Evolutionary conservation across 495 filamentous ascomycete species (phyloP).

Genomic region (Ascobolus immersus): DNA sequence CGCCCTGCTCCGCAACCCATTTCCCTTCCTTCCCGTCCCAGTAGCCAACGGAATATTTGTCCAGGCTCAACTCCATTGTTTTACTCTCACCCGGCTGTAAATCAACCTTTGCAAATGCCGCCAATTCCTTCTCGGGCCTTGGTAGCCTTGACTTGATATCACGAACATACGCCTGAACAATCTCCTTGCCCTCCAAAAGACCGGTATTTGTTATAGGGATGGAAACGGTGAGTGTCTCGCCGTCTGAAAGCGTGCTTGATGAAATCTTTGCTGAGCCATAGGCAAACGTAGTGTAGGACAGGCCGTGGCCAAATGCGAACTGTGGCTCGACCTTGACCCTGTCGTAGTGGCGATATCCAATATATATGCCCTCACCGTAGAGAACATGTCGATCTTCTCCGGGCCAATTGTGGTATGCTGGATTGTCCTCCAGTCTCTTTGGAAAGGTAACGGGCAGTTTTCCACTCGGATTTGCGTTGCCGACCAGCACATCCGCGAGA

Average conservation of each 20-base stretch:
- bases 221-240: slow-evolving; percentile 23
- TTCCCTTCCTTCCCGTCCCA: slow-evolving; percentile 42
- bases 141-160: slow-evolving; percentile 29
- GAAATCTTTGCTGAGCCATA: slow-evolving; percentile 38
- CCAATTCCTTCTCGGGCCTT: slow-evolving; percentile 50
- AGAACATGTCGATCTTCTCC: slow-evolving; percentile 51
- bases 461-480: slow-evolving; percentile 29
- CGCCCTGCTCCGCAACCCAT: slow-evolving; percentile 60
- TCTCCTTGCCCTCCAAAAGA: slow-evolving; percentile 38
- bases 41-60: slow-evolving; percentile 58
- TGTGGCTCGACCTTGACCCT: slow-evolving; percentile 34
- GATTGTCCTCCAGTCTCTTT: slow-evolving; percentile 48
- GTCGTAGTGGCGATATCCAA: slow-evolving; percentile 70
- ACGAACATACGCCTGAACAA: slow-evolving; percentile 51
- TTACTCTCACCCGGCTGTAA: slow-evolving; percentile 44
- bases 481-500: slow-evolving; percentile 32
- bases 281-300: slow-evolving; percentile 55
- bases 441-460: slow-evolving; percentile 40
- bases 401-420: slow-evolving; percentile 62
- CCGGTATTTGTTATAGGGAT: slow-evolving; percentile 49
- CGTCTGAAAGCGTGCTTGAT: too few species aligned
- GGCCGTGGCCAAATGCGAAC: slow-evolving; percentile 62
- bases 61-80: slow-evolving; percentile 34
- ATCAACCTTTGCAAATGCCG: slow-evolving; percentile 54
- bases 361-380: slow-evolving; percentile 65